A percentile compares a stretch with the other conserved stretches of the same genome.
Evolutionary conservation across 2,329 filamentous ascomycete genomes (phyloP).

Genomic region (Hypomyces perniciosus): DNA sequence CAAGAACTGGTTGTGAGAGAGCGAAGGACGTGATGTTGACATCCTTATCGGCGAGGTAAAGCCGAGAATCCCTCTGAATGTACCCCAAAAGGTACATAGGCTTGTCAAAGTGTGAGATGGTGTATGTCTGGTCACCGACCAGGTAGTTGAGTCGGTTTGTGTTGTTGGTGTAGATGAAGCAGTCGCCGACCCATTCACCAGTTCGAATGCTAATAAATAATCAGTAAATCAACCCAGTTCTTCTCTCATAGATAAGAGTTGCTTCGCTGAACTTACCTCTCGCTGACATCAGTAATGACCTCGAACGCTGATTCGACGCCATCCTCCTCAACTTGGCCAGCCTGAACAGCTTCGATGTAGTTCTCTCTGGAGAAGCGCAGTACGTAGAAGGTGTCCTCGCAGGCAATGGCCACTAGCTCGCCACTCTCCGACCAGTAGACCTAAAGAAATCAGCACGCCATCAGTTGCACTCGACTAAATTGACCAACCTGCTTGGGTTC

Average conservation of each 20-base stretch:
- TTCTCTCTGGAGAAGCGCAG: slow-evolving; percentile 85
- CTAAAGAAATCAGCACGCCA: slow-evolving; percentile 29
- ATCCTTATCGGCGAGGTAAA: slow-evolving; percentile 95
- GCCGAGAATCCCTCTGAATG: slow-evolving; percentile 87
- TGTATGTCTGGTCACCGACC: slow-evolving; percentile 96
- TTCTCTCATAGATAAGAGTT: neutral
- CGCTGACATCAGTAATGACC: slow-evolving; percentile 90
- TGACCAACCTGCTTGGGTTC: slow-evolving; percentile 48
- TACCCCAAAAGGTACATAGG: slow-evolving; percentile 94
- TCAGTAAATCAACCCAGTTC: neutral
- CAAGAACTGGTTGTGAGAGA: slow-evolving; percentile 85
- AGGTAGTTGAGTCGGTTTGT: slow-evolving; percentile 97
- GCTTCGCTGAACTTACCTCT: slow-evolving; percentile 51
- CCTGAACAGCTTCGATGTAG: slow-evolving; percentile 76
- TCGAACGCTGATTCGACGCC: slow-evolving; percentile 95
- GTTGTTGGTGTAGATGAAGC: slow-evolving; percentile 97
- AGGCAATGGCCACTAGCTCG: slow-evolving; percentile 86
- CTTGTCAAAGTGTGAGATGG: slow-evolving; percentile 93
- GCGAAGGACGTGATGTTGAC: slow-evolving; percentile 85
- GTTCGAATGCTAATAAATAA: slow-evolving; percentile 63
- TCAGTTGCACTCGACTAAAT: too few species aligned
- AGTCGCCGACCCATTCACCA: slow-evolving; percentile 96
- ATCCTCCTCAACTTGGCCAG: slow-evolving; percentile 77
- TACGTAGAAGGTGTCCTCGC: slow-evolving; percentile 93
- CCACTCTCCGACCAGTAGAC: slow-evolving; percentile 98